phyloP scores from a whole-genome alignment of 495 filamentous ascomycete genomes.

The Aspergillus egyptiacus region DNA sequence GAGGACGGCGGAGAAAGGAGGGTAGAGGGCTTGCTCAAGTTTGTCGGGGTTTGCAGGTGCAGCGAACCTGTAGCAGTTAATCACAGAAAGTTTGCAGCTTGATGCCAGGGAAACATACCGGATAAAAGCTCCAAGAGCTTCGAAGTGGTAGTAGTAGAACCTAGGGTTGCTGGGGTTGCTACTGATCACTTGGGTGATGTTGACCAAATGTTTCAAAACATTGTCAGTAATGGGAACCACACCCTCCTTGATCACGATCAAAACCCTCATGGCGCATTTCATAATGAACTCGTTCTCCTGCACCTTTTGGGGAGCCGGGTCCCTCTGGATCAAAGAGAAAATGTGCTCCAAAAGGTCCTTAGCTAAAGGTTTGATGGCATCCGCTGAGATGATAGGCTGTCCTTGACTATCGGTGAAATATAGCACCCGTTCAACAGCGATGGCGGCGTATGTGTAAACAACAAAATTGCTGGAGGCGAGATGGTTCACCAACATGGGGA shows the following conservation, averaged over 20 bases:
- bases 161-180: conserved; percentile 93
- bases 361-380: conserved; percentile 68
- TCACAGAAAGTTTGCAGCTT: not conserved
- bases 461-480: conserved; percentile 83
- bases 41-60: conserved; percentile 62
- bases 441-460: conserved; percentile 94
- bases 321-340: conserved; percentile 82
- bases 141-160: conserved; percentile 98
- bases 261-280: conserved; percentile 94
- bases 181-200: conserved; percentile 81
- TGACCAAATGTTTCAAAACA: conserved; percentile 71
- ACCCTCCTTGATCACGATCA: conserved; percentile 84
- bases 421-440: conserved; percentile 84
- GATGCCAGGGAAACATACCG: conserved; percentile 41
- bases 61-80: conserved; percentile 49
- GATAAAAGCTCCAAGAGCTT: conserved; percentile 91
- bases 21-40: conserved; percentile 70
- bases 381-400: conserved; percentile 65
- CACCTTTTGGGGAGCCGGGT: conserved; percentile 78
- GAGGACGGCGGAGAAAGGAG: conserved; percentile 69
- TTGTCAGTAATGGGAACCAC: conserved; percentile 62
- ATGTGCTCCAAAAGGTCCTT: conserved; percentile 85
- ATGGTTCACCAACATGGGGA: conserved; percentile 85
- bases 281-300: conserved; percentile 99
- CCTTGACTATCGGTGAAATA: conserved; percentile 68